Evolutionary conservation across 306 rosid species (phyloP).

Genomic region (Abrus pulchellus): DNA sequence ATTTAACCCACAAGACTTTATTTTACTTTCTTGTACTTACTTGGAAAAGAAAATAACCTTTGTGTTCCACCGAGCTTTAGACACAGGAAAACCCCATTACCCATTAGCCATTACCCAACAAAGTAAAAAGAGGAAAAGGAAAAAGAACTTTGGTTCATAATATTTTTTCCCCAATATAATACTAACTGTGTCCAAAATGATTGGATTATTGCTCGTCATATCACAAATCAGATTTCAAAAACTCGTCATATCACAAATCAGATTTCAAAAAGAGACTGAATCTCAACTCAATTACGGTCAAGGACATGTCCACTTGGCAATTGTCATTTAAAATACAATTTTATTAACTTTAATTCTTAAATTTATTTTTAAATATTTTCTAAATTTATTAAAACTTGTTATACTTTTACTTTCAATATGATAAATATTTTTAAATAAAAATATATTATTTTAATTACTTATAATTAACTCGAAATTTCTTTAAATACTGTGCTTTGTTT

Average conservation of each 20-base stretch:
- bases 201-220: slow-evolving; percentile 40
- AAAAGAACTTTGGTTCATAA: slow-evolving; percentile 7
- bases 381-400: too few species aligned
- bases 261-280: slow-evolving; percentile 45
- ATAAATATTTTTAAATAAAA: too few species aligned
- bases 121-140: slow-evolving; percentile 13
- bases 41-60: neutral
- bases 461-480: too few species aligned
- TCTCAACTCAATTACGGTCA: slow-evolving; percentile 39
- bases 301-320: slow-evolving; percentile 42
- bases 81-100: neutral
- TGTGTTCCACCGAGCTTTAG: too few species aligned
- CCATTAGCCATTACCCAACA: slow-evolving; percentile 33
- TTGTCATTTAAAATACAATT: too few species aligned
- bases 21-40: neutral
- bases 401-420: too few species aligned
- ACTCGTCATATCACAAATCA: slow-evolving; percentile 47
- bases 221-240: slow-evolving; percentile 50
- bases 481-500: too few species aligned
- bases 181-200: slow-evolving; percentile 38
- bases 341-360: too few species aligned
- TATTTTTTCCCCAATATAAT: neutral
- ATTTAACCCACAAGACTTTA: neutral
- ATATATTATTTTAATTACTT: too few species aligned
- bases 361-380: too few species aligned